These are phyloP conservation scores for Talaromyces funiculosus DNA, from an alignment of 2,329 filamentous ascomycete genomes.

Conservation along the genomic window DNA sequence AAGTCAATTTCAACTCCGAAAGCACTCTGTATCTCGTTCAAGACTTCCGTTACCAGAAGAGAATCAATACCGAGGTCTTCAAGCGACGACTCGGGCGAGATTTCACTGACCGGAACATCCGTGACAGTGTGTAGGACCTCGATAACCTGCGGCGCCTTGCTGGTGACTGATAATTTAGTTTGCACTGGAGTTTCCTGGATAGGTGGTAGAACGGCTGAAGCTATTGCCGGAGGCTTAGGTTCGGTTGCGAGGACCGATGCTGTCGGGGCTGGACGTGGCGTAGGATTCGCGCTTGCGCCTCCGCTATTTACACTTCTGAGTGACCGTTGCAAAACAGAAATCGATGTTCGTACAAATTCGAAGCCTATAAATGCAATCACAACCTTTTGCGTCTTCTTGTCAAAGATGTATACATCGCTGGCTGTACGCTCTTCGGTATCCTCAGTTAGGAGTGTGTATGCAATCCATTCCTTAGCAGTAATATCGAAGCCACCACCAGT, in stretches of 20 bases:
- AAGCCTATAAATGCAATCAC: conserved; percentile 13
- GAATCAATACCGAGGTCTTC: conserved; percentile 40
- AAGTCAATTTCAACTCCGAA: conserved; percentile 10
- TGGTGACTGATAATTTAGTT: not conserved
- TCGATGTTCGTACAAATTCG: conserved; percentile 6
- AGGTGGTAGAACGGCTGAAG: not conserved
- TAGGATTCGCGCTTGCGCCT: conserved; percentile 4
- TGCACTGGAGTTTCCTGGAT: not conserved
- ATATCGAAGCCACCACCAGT: conserved; percentile 2
- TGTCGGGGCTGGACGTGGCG: not conserved
- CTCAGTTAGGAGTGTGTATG: not conserved
- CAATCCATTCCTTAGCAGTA: conserved; percentile 3
- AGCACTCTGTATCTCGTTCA: conserved; percentile 14
- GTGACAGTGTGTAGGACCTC: conserved; percentile 20
- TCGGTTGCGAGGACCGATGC: not conserved
- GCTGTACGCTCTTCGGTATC: conserved; percentile 8
- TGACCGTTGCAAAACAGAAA: conserved; percentile 19
- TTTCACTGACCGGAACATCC: conserved; percentile 32
- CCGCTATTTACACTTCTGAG: conserved; percentile 4
- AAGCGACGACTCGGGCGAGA: conserved; percentile 29
- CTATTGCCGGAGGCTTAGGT: not conserved
- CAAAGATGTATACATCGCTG: conserved; percentile 26
- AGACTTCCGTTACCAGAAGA: conserved; percentile 29
- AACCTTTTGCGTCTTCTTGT: conserved; percentile 18
- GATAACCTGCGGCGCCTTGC: not conserved